Percentiles rank a stretch among this genome's conserved stretches.
Evolutionary conservation across 116 monocot species (phyloP).

Genomic region (Thalassia testudinum): DNA sequence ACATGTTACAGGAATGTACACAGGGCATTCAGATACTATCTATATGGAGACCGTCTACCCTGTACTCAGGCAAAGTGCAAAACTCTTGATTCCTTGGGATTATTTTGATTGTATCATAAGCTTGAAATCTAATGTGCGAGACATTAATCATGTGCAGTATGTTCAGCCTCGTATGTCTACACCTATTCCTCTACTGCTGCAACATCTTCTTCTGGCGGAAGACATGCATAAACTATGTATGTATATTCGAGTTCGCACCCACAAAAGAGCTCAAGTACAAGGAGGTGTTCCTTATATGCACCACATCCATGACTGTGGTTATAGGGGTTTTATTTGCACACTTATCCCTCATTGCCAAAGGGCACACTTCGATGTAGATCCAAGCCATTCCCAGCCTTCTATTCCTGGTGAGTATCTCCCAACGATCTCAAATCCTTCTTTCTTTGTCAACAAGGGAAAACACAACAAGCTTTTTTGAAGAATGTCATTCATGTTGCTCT

Average conservation of each 20-base stretch:
- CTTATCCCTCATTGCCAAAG: conserved; percentile 39
- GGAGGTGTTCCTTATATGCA: conserved; percentile 83
- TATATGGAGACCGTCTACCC: too few species aligned
- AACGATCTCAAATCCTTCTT: too few species aligned
- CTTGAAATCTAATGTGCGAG: too few species aligned
- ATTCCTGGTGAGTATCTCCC: conserved; percentile 42
- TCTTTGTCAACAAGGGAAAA: too few species aligned
- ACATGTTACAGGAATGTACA: conserved; percentile 74
- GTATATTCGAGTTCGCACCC: conserved; percentile 88
- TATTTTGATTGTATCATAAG: conserved; percentile 90
- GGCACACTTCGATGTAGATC: conserved; percentile 30
- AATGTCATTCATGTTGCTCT: too few species aligned
- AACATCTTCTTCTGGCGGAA: conserved; percentile 89
- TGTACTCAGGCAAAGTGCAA: too few species aligned
- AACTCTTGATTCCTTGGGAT: too few species aligned
- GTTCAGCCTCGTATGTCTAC: conserved; percentile 77
- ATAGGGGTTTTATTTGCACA: conserved; percentile 72
- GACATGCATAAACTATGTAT: conserved; percentile 83
- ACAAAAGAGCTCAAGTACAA: conserved; percentile 70
- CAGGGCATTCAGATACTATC: conserved; percentile 35
- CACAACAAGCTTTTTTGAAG: too few species aligned
- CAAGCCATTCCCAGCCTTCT: conserved; percentile 86
- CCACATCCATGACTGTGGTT: conserved; percentile 70
- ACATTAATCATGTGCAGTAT: too few species aligned
- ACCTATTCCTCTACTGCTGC: conserved; percentile 90